Base-by-base conservation (phyloP, 176 grass and related monocot species). In the Ensete ventricosum region DNA sequence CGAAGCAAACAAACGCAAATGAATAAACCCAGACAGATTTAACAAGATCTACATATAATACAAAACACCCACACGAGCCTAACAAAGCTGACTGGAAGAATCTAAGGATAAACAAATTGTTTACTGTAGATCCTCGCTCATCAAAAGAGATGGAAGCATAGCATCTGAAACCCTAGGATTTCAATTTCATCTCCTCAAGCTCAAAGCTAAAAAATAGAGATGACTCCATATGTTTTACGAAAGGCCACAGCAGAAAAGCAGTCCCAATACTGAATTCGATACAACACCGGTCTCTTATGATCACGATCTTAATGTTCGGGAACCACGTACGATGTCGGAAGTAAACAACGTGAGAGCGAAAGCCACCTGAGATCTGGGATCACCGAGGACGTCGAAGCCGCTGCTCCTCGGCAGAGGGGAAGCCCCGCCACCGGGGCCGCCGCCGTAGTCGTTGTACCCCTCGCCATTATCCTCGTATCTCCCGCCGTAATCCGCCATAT, bases 401-500 rank as follows among this genome's bases (percentile, higher is more conserved):
- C 85, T 48, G 49, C 79, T 58, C 81, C 84, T 93, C 50, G 78
- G 62, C 14, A 79, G 43, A 67, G 84, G 84, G 13, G 94, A 89
- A 25, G 69, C 82, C 0, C 73, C 79, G 0, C 62, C 84, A 11
- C 67, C 55, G 8, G 17, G 43, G 67, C 64, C 26, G 53, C 22
- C 81, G 24, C 55, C 72, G 75, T 84, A 91, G 8, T 50, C 87
- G 62, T 43, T 75, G 58, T 86, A 83, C 52, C 77, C 67, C 58
- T 85, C 79, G 58, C 87, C 87, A 74, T 89, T 85, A 48, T 84
- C 81, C 52, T 81, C 83, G 81, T 89, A 92, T 66, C 86, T 80
- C 71, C 89, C 87, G 51, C 86, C 84, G 78, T 86, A 82, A 9
- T 89, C 90, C 66, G 90, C 70, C 94, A 97, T 97, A 51, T 16